These are phyloP conservation scores for Notholithocarpus densiflorus DNA, from an alignment of 306 rosid species.

Conservation along the genomic window DNA sequence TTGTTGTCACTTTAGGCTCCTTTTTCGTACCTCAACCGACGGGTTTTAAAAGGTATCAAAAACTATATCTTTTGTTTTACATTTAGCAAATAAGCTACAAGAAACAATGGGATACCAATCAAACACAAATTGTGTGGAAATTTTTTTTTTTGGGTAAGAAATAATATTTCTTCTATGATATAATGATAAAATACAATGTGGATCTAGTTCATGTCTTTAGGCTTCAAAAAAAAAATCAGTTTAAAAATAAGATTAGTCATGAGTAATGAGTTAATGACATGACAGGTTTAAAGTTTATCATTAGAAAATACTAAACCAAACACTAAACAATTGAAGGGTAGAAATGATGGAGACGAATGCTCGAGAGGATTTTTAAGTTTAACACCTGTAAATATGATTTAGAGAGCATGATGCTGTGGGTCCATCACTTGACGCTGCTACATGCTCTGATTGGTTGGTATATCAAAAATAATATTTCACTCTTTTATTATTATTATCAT, in stretches of 20 bases:
- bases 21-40: too few species aligned
- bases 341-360: background rate
- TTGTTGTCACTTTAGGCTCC: too few species aligned
- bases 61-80: too few species aligned
- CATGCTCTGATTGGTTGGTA: slow-evolving; percentile 18
- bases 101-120: too few species aligned
- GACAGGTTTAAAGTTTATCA: slow-evolving; percentile 2
- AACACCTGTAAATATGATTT: slow-evolving; percentile 19
- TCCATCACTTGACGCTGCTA: slow-evolving; percentile 23
- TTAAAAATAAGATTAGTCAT: background rate
- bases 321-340: background rate
- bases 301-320: too few species aligned
- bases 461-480: background rate
- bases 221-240: too few species aligned
- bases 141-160: background rate
- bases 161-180: background rate
- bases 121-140: too few species aligned
- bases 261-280: background rate
- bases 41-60: too few species aligned
- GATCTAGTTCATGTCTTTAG: background rate
- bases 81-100: too few species aligned
- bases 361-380: background rate
- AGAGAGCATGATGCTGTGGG: slow-evolving; percentile 25
- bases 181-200: background rate
- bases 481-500: background rate